These are phyloP conservation scores for Xylariaceae sp. DNA, from an alignment of 2,329 filamentous ascomycete species.

Conservation along the genomic window DNA sequence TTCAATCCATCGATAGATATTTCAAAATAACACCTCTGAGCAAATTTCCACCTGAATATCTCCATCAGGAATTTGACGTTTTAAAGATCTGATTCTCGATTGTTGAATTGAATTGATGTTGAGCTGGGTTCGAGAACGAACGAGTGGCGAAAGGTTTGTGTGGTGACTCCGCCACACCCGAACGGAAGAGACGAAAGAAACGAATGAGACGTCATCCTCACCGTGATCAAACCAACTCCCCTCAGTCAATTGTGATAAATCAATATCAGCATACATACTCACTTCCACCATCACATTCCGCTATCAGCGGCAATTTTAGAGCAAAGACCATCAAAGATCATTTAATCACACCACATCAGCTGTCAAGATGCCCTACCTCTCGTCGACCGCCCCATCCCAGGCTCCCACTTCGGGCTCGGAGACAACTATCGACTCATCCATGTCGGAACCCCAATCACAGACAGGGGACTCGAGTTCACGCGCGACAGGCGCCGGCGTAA, in stretches of 20 bases:
- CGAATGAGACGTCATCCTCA: too few species aligned
- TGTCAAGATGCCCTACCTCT: slow-evolving; percentile 15
- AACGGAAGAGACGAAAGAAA: too few species aligned
- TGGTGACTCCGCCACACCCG: slow-evolving; percentile 11
- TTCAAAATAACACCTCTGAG: too few species aligned
- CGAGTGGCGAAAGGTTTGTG: slow-evolving; percentile 12
- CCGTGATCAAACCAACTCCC: background rate
- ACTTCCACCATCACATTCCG: background rate
- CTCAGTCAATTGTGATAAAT: background rate
- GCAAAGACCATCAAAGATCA: too few species aligned
- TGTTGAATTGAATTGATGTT: too few species aligned
- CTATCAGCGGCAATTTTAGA: too few species aligned
- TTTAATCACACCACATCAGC: too few species aligned
- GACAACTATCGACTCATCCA: slow-evolving; percentile 11
- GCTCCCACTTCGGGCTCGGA: slow-evolving; percentile 10
- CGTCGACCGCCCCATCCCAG: background rate
- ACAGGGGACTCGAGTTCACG: background rate
- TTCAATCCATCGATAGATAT: too few species aligned
- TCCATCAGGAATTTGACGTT: too few species aligned
- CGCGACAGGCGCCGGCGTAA: slow-evolving; percentile 53
- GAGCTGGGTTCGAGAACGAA: background rate
- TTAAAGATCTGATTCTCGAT: too few species aligned
- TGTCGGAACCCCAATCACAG: slow-evolving; percentile 16
- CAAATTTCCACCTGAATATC: too few species aligned
- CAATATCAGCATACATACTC: background rate